Evolutionary conservation across 129 eudicot genomes (phyloP), one percentile per base, ranked within the genome.

Genomic region (Solidago caesia): DNA sequence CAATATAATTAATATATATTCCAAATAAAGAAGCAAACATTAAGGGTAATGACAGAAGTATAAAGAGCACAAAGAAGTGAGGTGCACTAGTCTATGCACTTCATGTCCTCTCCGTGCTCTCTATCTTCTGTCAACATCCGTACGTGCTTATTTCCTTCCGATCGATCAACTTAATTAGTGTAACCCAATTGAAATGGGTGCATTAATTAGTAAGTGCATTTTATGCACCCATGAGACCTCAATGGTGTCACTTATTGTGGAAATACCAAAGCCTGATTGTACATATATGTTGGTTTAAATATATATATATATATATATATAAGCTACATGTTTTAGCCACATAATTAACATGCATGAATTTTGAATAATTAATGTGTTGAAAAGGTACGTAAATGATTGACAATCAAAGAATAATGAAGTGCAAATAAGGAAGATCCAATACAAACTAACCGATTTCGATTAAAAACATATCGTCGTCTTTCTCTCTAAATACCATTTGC

Each of bases 1-100:
- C 13, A 48, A 48, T 9, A 48, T 12, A 53, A 4, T 21, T 21
- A 21, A 21, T 21, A 21, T 21, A 21, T 12, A 51, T 52, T 29
- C 15, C 42, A 59, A 49, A 49, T 52, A 70, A 53, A 21, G 29
- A 53, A 64, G 44, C 55, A 53, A 11, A 25, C 47, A 57, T 57
- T 49, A 39, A 71, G 43, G 76, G 62, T 75, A 75, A 61, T 67
- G 75, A 68, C 73, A 76, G 75, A 81, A 60, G 72, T 5, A 64
- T 70, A 71, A 49, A 55, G 77, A 69, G 82, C 82, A 78, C 82
- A 63, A 78, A 78, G 82, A 72, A 78, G 72, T 62, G 82, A 57
- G 33, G 47, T 67, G 60, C 42, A 57, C 8, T 27, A 67, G 42
- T 58, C 15, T 58, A 42, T 80, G 64, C 74, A 67, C 57, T 11